Conservation (phyloP, 2,329 filamentous ascomycete species). For the Camptophora hylomeconis region DNA sequence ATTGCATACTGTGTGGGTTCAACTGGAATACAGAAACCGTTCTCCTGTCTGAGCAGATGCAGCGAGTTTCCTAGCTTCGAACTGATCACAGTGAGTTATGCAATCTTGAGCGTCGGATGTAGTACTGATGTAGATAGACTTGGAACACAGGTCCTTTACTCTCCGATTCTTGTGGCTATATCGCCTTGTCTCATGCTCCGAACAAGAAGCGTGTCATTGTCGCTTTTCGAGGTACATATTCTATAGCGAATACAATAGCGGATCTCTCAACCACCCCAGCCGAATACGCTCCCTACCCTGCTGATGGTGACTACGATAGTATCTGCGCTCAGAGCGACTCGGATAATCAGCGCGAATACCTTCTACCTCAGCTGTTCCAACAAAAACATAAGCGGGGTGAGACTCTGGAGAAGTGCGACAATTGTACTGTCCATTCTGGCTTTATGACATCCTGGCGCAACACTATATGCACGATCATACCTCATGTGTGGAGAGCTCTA, state of each 20-base stretch:
- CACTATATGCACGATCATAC: conserved; percentile 56
- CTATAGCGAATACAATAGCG: conserved; percentile 76
- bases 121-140: no score
- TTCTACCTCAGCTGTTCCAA: conserved; percentile 11
- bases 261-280: conserved; percentile 85
- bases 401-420: conserved; percentile 46
- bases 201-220: conserved; percentile 56
- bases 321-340: conserved; percentile 11
- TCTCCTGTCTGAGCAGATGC: conserved; percentile 74
- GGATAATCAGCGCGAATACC: conserved; percentile 3
- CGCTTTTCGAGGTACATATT: conserved; percentile 90
- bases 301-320: conserved; percentile 24
- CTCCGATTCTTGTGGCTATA: conserved; percentile 85
- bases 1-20: conserved; percentile 87
- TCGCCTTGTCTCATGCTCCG: conserved; percentile 66
- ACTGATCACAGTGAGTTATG: conserved; percentile 58
- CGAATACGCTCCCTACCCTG: conserved; percentile 76
- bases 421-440: conserved; percentile 86
- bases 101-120: conserved; percentile 25
- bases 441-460: conserved; percentile 77
- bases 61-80: conserved; percentile 68
- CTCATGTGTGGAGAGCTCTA: conserved; percentile 48
- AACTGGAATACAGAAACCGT: conserved; percentile 70
- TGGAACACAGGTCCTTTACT: conserved; percentile 85
- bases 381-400: conserved; percentile 16